These are phyloP conservation scores for Ophiostoma populinum DNA, from an alignment of 2,329 filamentous ascomycete genomes.

Conservation along the genomic window DNA sequence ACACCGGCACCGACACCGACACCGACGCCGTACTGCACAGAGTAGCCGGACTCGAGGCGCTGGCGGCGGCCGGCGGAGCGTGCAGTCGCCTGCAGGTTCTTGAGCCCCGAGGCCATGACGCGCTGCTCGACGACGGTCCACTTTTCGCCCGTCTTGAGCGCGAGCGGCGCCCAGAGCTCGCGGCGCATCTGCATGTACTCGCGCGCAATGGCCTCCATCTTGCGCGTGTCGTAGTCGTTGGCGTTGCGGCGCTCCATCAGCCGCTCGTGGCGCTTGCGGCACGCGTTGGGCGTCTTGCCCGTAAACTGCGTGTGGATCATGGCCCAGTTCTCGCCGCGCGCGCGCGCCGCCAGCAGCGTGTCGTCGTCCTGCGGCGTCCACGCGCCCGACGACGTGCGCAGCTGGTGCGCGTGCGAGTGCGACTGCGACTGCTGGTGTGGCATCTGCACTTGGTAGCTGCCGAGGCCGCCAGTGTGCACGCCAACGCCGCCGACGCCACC, in stretches of 20 bases:
- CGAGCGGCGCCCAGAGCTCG: conserved; percentile 66
- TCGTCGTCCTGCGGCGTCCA: conserved; percentile 65
- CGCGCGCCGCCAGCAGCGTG: conserved; percentile 51
- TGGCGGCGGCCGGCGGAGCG: conserved; percentile 49
- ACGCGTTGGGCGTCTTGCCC: conserved; percentile 64
- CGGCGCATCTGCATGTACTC: conserved; percentile 66
- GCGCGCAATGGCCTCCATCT: conserved; percentile 55
- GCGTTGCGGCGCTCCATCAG: conserved; percentile 59
- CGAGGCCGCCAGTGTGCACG: background rate
- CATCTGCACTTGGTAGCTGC: conserved; percentile 1
- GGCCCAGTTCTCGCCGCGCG: conserved; percentile 66
- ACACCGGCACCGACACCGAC: too few relatives aligned
- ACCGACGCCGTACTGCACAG: too few relatives aligned
- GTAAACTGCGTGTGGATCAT: conserved; percentile 65
- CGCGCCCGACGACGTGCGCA: conserved; percentile 41
- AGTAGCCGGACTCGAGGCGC: conserved; percentile 33
- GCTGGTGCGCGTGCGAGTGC: conserved; percentile 22
- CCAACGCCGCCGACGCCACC: background rate
- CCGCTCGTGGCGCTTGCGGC: conserved; percentile 75
- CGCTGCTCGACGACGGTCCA: conserved; percentile 54
- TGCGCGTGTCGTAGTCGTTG: conserved; percentile 63
- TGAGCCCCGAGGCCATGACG: conserved; percentile 73
- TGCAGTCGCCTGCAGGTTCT: conserved; percentile 57
- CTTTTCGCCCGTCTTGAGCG: conserved; percentile 61
- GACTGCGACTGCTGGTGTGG: conserved; percentile 10